A percentile compares a stretch with the other conserved stretches of the same genome.
Evolutionary conservation across 805 yeast species (phyloP).

Genomic region (Saturnispora halmiae): DNA sequence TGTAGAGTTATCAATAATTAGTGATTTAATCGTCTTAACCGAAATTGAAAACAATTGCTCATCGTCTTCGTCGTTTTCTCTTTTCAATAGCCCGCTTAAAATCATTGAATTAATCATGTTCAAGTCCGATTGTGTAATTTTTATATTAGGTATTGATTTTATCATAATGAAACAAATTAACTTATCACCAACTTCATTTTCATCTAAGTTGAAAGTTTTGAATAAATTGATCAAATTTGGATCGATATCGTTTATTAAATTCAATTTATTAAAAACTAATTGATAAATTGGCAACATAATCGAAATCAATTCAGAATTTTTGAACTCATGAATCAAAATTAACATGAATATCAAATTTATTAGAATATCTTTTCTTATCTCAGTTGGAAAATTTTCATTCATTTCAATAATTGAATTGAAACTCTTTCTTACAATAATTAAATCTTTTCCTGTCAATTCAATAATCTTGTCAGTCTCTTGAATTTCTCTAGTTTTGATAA

Average conservation of each 20-base stretch:
- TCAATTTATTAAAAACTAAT: constrained; percentile 31
- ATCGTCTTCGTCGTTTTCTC: constrained; percentile 24
- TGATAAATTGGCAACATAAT: constrained; percentile 44
- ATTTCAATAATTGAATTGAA: constrained; percentile 50
- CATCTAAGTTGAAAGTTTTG: constrained; percentile 14
- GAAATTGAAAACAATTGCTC: constrained; percentile 29
- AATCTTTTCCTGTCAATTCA: constrained; percentile 25
- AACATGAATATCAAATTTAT: constrained; percentile 60
- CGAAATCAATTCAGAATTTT: constrained; percentile 37
- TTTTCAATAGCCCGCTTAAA: constrained; percentile 25
- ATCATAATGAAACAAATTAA: constrained; percentile 39
- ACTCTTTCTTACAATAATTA: constrained; percentile 38
- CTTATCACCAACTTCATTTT: constrained; percentile 20
- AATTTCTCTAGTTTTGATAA: constrained; percentile 40
- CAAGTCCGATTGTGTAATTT: constrained; percentile 28
- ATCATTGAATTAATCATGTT: constrained; percentile 18
- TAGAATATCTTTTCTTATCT: constrained; percentile 61
- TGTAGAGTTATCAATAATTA: constrained; percentile 35
- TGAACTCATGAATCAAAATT: constrained; percentile 43
- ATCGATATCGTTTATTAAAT: constrained; percentile 12
- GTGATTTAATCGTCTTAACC: constrained; percentile 54
- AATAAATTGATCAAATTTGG: constrained; percentile 30
- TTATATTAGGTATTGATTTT: constrained; percentile 31
- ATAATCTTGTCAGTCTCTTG: constrained; percentile 17
- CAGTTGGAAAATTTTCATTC: constrained; percentile 54